phyloP scores from a whole-genome alignment of 805 yeast species.

The Zygoascus bituminiphila region DNA sequence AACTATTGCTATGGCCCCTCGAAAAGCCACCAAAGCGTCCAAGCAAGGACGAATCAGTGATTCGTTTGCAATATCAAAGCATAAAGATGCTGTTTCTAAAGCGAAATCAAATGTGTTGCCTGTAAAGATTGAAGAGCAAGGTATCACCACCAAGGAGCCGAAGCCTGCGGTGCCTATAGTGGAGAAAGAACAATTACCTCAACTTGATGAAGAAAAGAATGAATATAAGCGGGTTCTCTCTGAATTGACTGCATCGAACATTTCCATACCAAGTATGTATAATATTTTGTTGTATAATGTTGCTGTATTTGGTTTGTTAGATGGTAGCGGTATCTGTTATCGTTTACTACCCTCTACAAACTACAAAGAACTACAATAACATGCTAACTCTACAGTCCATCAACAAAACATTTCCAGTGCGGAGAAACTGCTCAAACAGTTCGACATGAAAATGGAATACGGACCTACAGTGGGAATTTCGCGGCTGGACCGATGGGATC shows the following conservation, averaged over 20 bases:
- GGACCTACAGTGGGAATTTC: slow-evolving; percentile 35
- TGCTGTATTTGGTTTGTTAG: too few species aligned
- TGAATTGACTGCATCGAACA: slow-evolving; percentile 2
- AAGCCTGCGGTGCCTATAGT: not conserved
- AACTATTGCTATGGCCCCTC: not conserved
- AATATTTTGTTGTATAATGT: too few species aligned
- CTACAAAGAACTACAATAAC: too few species aligned
- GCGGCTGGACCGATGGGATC: slow-evolving; percentile 31
- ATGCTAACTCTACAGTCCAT: slow-evolving; percentile 19
- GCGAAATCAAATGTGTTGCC: not conserved
- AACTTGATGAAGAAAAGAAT: slow-evolving; percentile 2
- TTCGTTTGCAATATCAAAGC: not conserved
- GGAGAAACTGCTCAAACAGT: slow-evolving; percentile 27
- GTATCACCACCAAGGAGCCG: not conserved
- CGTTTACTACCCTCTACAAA: too few species aligned
- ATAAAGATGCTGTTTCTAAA: not conserved
- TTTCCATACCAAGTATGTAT: slow-evolving; percentile 15
- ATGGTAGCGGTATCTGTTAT: too few species aligned
- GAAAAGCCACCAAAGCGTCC: not conserved
- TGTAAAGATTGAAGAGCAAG: not conserved
- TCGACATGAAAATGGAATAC: slow-evolving; percentile 28
- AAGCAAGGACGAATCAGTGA: not conserved
- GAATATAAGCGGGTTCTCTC: slow-evolving; percentile 4
- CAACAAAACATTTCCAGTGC: slow-evolving; percentile 22
- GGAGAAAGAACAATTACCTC: not conserved